These are phyloP conservation scores for Calvatia gigantea DNA, from an alignment of 768 basidiomycete species.

Conservation along the genomic window DNA sequence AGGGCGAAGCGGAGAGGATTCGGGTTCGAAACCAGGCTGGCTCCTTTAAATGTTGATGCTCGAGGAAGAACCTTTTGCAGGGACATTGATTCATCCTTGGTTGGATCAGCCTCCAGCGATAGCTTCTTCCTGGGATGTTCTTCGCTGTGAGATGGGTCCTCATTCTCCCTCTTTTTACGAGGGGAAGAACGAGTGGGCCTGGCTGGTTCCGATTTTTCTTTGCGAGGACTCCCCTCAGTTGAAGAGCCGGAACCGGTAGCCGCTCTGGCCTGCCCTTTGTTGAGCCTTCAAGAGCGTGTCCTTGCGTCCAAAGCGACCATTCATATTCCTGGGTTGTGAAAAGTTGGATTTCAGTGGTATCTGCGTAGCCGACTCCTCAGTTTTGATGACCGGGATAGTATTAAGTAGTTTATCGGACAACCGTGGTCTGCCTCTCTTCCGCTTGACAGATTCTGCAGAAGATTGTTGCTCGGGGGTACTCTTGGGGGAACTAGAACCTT, in stretches of 20 bases:
- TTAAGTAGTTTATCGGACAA: constrained; percentile 18
- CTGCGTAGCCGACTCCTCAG: constrained; percentile 30
- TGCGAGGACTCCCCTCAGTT: background rate
- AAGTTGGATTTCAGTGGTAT: constrained; percentile 36
- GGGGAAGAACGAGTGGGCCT: constrained; percentile 18
- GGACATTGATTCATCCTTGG: constrained; percentile 18
- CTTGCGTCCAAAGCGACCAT: constrained; percentile 70
- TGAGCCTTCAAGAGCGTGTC: constrained; percentile 27
- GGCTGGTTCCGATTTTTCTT: constrained; percentile 24
- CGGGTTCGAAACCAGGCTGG: constrained; percentile 50
- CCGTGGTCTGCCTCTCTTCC: constrained; percentile 41
- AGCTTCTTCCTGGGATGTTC: constrained; percentile 31
- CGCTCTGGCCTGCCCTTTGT: constrained; percentile 25
- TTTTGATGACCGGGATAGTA: constrained; percentile 26
- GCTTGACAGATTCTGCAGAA: constrained; percentile 24
- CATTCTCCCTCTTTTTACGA: constrained; percentile 28
- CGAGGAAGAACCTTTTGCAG: constrained; percentile 38
- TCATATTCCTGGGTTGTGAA: constrained; percentile 56
- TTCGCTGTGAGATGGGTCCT: constrained; percentile 30
- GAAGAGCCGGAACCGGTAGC: background rate
- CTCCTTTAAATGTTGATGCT: constrained; percentile 38
- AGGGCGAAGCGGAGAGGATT: constrained; percentile 60
- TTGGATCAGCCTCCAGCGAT: constrained; percentile 18
- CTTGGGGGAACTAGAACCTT: background rate
- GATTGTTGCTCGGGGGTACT: constrained; percentile 7